Conservation (phyloP, 805 yeast species). For the Candida stauntonica region DNA sequence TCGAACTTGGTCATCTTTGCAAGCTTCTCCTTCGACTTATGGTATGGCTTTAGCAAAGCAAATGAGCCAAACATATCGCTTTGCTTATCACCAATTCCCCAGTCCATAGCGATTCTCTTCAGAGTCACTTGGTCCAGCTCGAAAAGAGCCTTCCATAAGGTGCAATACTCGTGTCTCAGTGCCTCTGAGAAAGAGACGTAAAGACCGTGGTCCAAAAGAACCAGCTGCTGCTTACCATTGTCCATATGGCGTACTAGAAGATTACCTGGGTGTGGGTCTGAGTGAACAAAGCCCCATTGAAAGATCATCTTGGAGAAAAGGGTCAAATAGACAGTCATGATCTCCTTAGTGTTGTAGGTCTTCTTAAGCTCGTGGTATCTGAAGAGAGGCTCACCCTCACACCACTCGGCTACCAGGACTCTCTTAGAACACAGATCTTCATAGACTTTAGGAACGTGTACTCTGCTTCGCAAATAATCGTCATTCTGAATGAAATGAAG, state of each 20-base stretch:
- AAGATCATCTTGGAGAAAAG: conserved; percentile 55
- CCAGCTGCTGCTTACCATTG: conserved; percentile 45
- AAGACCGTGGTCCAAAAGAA: conserved; percentile 72
- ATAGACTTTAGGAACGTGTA: conserved; percentile 55
- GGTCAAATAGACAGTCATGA: conserved; percentile 45
- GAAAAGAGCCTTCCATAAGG: conserved; percentile 61
- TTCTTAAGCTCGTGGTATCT: conserved; percentile 39
- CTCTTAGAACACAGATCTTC: conserved; percentile 41
- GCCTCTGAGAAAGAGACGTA: conserved; percentile 49
- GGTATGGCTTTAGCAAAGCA: conserved; percentile 45
- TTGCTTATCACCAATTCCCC: conserved; percentile 65
- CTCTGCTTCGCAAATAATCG: conserved; percentile 33
- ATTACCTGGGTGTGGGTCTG: conserved; percentile 82
- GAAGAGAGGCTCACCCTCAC: conserved; percentile 62
- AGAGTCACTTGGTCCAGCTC: conserved; percentile 46
- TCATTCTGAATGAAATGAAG: conserved; percentile 39
- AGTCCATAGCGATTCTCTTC: conserved; percentile 42
- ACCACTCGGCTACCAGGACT: conserved; percentile 69
- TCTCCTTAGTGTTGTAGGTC: conserved; percentile 32
- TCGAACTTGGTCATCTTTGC: conserved; percentile 34
- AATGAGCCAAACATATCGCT: conserved; percentile 58
- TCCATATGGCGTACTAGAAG: conserved; percentile 45
- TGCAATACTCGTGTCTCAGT: conserved; percentile 53
- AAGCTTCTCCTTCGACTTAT: conserved; percentile 27
- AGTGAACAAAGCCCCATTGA: conserved; percentile 59